Evolutionary conservation across 176 grass and related monocot genomes (phyloP).

Genomic region (Puccinellia tenuiflora): DNA sequence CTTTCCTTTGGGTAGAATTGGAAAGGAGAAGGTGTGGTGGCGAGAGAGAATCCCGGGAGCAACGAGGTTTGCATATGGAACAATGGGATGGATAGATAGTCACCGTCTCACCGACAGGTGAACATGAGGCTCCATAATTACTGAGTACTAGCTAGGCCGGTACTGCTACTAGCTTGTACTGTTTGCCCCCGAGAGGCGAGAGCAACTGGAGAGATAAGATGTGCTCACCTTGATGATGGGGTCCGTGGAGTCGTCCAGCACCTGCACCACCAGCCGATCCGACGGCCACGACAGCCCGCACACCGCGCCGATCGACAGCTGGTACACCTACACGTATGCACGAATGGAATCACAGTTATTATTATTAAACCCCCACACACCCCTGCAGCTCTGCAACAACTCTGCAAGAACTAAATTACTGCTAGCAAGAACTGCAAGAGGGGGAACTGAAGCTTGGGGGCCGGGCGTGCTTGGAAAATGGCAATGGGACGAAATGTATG

Average conservation of each 20-base stretch:
- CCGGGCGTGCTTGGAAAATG: neutral
- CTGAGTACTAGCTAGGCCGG: neutral
- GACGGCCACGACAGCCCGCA: conserved; percentile 68
- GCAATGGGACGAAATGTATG: neutral
- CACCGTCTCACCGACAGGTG: neutral
- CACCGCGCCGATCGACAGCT: conserved; percentile 59
- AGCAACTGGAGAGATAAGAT: neutral
- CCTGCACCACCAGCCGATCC: conserved; percentile 60
- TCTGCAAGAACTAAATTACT: neutral
- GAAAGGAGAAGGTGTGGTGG: neutral
- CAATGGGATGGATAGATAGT: neutral
- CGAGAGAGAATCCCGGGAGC: neutral
- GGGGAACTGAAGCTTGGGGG: neutral
- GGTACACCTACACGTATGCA: conserved; percentile 53
- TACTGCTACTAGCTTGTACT: neutral
- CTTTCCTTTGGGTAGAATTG: neutral
- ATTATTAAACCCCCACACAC: neutral
- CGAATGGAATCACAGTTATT: too few species aligned
- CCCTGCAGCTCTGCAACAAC: neutral
- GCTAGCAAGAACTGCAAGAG: too few species aligned
- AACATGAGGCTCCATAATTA: conserved; percentile 1
- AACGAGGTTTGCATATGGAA: neutral
- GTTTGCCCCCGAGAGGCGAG: neutral
- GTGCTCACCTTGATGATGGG: conserved; percentile 35
- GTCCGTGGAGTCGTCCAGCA: conserved; percentile 71